Evolutionary conservation across 2,329 filamentous ascomycete species (phyloP).

Genomic region (Alternaria sp.): DNA sequence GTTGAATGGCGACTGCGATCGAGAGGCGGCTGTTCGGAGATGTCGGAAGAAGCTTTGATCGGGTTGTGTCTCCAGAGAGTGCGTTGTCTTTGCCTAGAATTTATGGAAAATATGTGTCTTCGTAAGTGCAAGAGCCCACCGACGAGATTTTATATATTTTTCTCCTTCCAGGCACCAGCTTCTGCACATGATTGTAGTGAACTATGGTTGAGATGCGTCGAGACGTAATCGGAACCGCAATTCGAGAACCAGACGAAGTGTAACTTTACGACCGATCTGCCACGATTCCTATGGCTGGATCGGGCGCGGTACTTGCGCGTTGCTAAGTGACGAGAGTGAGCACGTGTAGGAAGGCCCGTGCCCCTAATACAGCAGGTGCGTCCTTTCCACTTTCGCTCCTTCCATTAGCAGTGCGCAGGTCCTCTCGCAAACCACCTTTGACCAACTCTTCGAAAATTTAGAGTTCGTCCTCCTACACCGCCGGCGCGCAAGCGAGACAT

Average conservation of each 20-base stretch:
- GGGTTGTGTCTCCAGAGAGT: background rate
- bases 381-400: background rate
- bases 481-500: background rate
- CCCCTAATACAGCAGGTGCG: background rate
- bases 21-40: background rate
- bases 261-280: background rate
- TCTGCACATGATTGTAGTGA: background rate
- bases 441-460: background rate
- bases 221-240: background rate
- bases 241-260: background rate
- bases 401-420: background rate
- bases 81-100: background rate
- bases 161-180: background rate
- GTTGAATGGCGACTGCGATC: fast-evolving
- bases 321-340: background rate
- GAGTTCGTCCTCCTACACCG: background rate
- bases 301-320: no score
- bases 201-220: background rate
- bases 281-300: no score
- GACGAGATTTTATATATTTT: background rate
- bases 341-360: background rate
- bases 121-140: background rate
- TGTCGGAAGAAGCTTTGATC: background rate
- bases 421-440: background rate
- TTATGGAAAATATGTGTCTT: background rate